Evolutionary conservation across 2,329 filamentous ascomycete genomes (phyloP), one percentile per base, ranked within the genome.

Genomic region (Scytalidium sp.): DNA sequence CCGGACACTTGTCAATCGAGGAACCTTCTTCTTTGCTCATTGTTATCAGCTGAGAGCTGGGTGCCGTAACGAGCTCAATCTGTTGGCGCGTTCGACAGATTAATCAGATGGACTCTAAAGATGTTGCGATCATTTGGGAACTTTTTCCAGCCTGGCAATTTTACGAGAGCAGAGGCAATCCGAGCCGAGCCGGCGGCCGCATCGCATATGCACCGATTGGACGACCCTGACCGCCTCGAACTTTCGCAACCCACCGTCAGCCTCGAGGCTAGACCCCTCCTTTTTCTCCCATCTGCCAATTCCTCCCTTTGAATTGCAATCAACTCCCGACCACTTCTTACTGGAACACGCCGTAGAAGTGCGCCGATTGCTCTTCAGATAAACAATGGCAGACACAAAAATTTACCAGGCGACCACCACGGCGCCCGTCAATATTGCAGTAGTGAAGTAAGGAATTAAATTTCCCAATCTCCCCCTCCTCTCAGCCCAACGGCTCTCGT

Each of bases 391-490:
- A n/a, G 60, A 64, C 49, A 54, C 52, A 20, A 61, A 63, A 49
- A 80, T 97, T 64, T 92, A 95, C 76, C 87, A 91, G 63, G 90
- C 94, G 60, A 97, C 89, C 76, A 97, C 94, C 52, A 97, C 92
- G 56, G 94, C 94, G 39, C 94, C 93, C 13, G 93, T 97, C 66
- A 97, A 97, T 77, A 97, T 97, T 67, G 93, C 93, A 58, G 92
- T 97, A 50, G 94, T 97, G 75, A 97, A 97, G 88, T 95, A 73
- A 61, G 66, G 54, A 53, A 52, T 53, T 56, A n/a, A 36, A 36
- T 7, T 13, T 7, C 13, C 7, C 7, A 27, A 27, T 27, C 50
- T 54, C 55, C 49, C 60, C 57, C 54, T 48, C 42, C 49, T 56
- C 32, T 20, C 13, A 23, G n/a, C 50, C 51, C 45, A 50, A 46